phyloP scores from a whole-genome alignment of 257 asterid species.

The Lavandula angustifolia region DNA sequence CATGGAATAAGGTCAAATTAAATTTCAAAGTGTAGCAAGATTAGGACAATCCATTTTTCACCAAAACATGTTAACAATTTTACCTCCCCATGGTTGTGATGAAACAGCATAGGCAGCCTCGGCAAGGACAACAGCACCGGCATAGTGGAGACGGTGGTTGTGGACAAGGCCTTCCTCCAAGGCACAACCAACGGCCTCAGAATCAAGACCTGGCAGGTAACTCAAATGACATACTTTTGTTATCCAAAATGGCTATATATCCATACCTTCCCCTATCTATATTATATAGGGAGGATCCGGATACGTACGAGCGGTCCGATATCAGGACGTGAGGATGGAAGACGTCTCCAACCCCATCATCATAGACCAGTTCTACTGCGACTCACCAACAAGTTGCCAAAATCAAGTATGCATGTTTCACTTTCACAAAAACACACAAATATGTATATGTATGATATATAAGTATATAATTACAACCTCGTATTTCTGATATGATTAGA shows the following conservation, averaged over 20 bases:
- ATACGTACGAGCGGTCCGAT: slow-evolving; percentile 61
- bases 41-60: too few relatives aligned
- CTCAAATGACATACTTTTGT: neutral
- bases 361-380: slow-evolving; percentile 92
- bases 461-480: too few relatives aligned
- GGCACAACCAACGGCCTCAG: slow-evolving; percentile 87
- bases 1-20: slow-evolving; percentile 81
- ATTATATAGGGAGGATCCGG: slow-evolving; percentile 82
- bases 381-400: slow-evolving; percentile 67
- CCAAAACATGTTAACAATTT: neutral
- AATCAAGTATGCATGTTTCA: slow-evolving; percentile 47
- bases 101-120: slow-evolving; percentile 92
- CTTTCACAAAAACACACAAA: neutral
- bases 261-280: neutral
- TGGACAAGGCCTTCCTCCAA: slow-evolving; percentile 65
- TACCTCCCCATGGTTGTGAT: slow-evolving; percentile 25
- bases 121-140: slow-evolving; percentile 81
- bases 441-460: too few relatives aligned
- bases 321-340: slow-evolving; percentile 68
- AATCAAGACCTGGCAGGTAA: slow-evolving; percentile 99
- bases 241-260: neutral
- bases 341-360: slow-evolving; percentile 79
- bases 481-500: slow-evolving; percentile 46
- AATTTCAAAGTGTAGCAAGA: too few relatives aligned
- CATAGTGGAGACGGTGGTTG: slow-evolving; percentile 64